Conservation (phyloP, 108 stramenopile genomes). For the Nitzschia sp. region DNA sequence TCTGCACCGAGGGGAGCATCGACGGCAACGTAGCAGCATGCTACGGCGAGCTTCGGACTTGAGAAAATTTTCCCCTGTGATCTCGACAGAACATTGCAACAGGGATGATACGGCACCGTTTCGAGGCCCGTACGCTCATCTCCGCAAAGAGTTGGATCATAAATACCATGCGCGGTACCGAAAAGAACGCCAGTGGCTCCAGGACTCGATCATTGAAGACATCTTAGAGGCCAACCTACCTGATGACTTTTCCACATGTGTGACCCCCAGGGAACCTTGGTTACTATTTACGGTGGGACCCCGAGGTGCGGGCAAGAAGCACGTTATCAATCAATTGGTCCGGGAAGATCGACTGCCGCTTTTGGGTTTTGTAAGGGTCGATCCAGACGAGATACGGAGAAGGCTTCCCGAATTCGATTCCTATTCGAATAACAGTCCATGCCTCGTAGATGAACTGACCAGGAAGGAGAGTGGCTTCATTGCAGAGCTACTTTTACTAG, state of each 20-base stretch:
- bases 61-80: conserved; percentile 21
- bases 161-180: conserved; percentile 44
- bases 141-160: conserved; percentile 61
- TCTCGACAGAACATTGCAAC: conserved; percentile 38
- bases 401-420: conserved; percentile 73
- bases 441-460: conserved; percentile 54
- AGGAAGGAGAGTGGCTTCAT: conserved; percentile 60
- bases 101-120: conserved; percentile 26
- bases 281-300: conserved; percentile 83
- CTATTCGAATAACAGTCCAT: conserved; percentile 55
- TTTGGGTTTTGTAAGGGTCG: conserved; percentile 60
- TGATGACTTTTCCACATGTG: conserved; percentile 2
- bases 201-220: conserved; percentile 80
- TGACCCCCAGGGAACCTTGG: conserved; percentile 81
- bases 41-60: neutral
- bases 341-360: conserved; percentile 61
- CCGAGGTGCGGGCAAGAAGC: conserved; percentile 82
- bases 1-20: neutral
- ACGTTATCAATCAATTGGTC: conserved; percentile 63
- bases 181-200: conserved; percentile 81
- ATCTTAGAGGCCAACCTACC: conserved; percentile 28
- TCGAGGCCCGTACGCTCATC: conserved; percentile 61
- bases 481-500: conserved; percentile 49
- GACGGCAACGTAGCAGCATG: neutral
- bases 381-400: conserved; percentile 74